phyloP scores from a whole-genome alignment of 2,329 filamentous ascomycete genomes.

The Colletotrichum camelliae region DNA sequence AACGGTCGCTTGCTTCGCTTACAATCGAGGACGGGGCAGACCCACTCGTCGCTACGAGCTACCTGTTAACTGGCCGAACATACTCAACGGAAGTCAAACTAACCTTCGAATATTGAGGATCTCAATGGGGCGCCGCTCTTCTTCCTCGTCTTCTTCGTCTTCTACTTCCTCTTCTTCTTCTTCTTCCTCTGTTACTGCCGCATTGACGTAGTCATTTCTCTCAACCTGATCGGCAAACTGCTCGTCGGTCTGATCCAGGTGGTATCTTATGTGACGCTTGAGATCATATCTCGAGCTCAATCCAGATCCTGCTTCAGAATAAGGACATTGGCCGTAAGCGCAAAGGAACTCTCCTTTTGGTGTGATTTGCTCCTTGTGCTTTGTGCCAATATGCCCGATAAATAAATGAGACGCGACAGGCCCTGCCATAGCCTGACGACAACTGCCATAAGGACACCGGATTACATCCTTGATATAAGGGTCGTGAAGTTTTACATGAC shows the following conservation, averaged over 20 bases:
- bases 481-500: not conserved
- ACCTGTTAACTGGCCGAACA: not conserved
- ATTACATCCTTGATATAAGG: not conserved
- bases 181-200: not conserved
- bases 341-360: not conserved
- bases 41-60: not conserved
- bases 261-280: not conserved
- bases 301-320: not conserved
- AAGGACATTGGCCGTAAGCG: not conserved
- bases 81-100: not conserved
- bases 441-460: not conserved
- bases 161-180: not conserved
- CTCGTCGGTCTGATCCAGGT: not conserved
- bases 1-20: not conserved
- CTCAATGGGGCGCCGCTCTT: not conserved
- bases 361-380: not conserved
- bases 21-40: not conserved
- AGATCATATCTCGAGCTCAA: not conserved
- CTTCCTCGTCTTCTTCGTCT: too few relatives aligned
- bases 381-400: not conserved
- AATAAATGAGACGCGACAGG: not conserved
- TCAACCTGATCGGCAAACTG: not conserved
- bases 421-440: not conserved
- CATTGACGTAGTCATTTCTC: not conserved
- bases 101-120: not conserved